Evolutionary conservation across 148 eudicot genomes (phyloP).

Genomic region (Amaranthus palmeri): DNA sequence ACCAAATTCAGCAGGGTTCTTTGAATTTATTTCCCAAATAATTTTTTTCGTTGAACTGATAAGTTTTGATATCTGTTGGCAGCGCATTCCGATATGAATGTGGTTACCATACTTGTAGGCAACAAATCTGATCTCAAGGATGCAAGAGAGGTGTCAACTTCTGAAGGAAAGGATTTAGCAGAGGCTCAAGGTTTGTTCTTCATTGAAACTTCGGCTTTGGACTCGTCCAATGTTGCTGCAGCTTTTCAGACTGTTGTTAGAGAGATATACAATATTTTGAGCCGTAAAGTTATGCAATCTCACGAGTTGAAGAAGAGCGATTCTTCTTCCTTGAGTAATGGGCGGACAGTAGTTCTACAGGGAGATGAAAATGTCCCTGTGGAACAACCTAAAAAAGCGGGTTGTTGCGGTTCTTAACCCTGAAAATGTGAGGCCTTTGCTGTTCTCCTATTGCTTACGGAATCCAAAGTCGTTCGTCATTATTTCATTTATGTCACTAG

Average conservation of each 20-base stretch:
- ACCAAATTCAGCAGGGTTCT: background rate
- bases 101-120: conserved; percentile 85
- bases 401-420: conserved; percentile 29
- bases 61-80: conserved; percentile 24
- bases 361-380: conserved; percentile 32
- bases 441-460: background rate
- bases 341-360: conserved; percentile 69
- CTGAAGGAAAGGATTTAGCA: conserved; percentile 76
- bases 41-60: background rate
- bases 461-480: conserved; percentile 1
- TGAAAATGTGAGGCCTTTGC: background rate
- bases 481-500: conserved; percentile 10
- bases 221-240: conserved; percentile 74
- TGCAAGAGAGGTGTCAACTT: conserved; percentile 76
- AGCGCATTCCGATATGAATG: conserved; percentile 98
- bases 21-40: background rate
- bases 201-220: conserved; percentile 88
- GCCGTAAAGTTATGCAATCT: conserved; percentile 84
- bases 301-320: conserved; percentile 67
- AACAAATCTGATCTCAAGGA: conserved; percentile 87
- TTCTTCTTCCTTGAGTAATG: conserved; percentile 49
- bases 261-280: conserved; percentile 78
- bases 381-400: conserved; percentile 31
- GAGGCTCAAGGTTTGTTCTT: conserved; percentile 82
- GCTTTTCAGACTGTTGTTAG: conserved; percentile 82